phyloP scores from a whole-genome alignment of 2,329 filamentous ascomycete genomes.

The Hymenoscyphus fraxineus region DNA sequence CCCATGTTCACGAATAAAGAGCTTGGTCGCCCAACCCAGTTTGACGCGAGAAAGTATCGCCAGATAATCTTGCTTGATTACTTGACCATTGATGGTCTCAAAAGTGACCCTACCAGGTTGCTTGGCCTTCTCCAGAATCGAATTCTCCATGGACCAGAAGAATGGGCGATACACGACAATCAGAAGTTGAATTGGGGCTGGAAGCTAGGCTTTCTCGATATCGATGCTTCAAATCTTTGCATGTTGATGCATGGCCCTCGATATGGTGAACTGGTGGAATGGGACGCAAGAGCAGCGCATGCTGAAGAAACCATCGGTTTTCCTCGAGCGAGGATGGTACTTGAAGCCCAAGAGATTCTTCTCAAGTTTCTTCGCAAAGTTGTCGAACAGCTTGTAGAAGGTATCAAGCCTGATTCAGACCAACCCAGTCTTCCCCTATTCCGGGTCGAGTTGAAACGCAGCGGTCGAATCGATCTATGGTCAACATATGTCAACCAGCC shows the following conservation, averaged over 20 bases:
- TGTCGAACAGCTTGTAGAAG: constrained; percentile 10
- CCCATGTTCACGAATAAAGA: not conserved
- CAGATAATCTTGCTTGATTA: not conserved
- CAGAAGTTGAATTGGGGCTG: constrained; percentile 6
- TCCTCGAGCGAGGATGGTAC: constrained; percentile 9
- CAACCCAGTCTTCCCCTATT: not conserved
- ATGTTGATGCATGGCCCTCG: constrained; percentile 13
- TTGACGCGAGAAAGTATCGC: not conserved
- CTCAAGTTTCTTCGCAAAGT: constrained; percentile 9
- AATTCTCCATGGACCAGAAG: not conserved
- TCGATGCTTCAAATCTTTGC: constrained; percentile 9
- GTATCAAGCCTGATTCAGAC: not conserved
- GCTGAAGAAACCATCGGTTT: constrained; percentile 10
- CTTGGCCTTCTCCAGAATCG: not conserved
- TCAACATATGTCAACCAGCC: constrained; percentile 14
- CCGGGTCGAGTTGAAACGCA: constrained; percentile 6
- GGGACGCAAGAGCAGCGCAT: constrained; percentile 10
- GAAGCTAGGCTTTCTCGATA: not conserved
- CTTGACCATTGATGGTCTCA: not conserved
- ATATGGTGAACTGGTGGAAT: constrained; percentile 14
- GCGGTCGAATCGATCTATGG: constrained; percentile 4
- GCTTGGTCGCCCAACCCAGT: not conserved
- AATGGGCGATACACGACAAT: constrained; percentile 3
- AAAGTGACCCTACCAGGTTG: not conserved
- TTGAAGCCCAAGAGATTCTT: constrained; percentile 12